phyloP scores from a whole-genome alignment of 495 filamentous ascomycete species.

The Lophium mytilinum region DNA sequence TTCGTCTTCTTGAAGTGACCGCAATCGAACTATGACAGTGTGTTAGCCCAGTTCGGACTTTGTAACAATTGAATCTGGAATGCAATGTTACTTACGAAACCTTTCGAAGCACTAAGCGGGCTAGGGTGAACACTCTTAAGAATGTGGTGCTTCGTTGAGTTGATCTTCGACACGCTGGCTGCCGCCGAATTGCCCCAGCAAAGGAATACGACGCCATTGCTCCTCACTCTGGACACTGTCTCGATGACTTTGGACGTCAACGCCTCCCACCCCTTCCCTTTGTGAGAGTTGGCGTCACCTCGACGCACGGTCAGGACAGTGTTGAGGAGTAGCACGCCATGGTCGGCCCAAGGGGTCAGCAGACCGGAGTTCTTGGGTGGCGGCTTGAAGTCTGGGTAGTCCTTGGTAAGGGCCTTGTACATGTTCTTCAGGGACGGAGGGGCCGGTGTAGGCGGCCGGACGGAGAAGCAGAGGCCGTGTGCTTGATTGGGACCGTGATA shows the following conservation, averaged over 20 bases:
- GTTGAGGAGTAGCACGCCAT: slow-evolving; percentile 86
- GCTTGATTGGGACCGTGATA: slow-evolving; percentile 96
- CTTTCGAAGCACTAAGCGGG: slow-evolving; percentile 69
- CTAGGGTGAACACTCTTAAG: slow-evolving; percentile 84
- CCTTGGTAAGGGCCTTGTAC: slow-evolving; percentile 73
- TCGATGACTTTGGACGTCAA: slow-evolving; percentile 91
- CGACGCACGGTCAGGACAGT: slow-evolving; percentile 86
- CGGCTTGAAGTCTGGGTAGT: slow-evolving; percentile 70
- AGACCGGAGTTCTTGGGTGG: slow-evolving; percentile 73
- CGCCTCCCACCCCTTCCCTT: slow-evolving; percentile 78
- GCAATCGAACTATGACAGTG: slow-evolving; percentile 55
- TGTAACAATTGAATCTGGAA: neutral
- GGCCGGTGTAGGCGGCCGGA: slow-evolving; percentile 77
- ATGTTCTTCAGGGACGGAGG: slow-evolving; percentile 88
- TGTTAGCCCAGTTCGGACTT: slow-evolving; percentile 2
- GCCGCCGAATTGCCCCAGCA: slow-evolving; percentile 84
- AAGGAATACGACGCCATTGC: slow-evolving; percentile 80
- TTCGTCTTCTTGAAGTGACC: slow-evolving; percentile 85
- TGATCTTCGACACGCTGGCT: slow-evolving; percentile 62
- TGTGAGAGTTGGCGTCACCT: slow-evolving; percentile 75
- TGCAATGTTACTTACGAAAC: slow-evolving; percentile 49
- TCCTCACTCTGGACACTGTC: slow-evolving; percentile 64
- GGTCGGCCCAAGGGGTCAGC: slow-evolving; percentile 85
- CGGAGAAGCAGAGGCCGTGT: slow-evolving; percentile 90
- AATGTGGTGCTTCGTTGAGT: slow-evolving; percentile 63